Evolutionary conservation across 169 alveolate genomes (phyloP).

Genomic region (Plasmodium yoelii): DNA sequence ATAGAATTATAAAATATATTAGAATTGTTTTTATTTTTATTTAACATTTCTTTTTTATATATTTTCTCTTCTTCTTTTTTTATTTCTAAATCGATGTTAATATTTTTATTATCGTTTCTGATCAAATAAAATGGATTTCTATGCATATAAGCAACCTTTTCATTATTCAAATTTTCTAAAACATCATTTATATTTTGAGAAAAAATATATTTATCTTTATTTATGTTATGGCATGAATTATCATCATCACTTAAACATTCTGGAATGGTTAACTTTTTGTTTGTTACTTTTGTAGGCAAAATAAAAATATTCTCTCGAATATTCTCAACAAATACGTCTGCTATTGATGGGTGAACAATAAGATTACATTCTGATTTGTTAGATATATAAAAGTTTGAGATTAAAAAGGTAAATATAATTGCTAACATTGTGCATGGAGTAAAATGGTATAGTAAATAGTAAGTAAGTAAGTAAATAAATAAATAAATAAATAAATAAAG

Average conservation of each 20-base stretch:
- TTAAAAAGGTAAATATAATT: background rate
- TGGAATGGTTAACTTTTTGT: constrained; percentile 20
- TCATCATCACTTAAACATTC: constrained; percentile 37
- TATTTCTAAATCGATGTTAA: background rate
- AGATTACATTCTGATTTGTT: constrained; percentile 9
- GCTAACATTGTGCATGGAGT: constrained; percentile 8
- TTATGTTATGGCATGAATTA: constrained; percentile 26
- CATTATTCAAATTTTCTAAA: background rate
- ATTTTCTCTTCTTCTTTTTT: background rate
- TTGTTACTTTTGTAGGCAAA: constrained; percentile 30
- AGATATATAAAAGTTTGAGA: background rate
- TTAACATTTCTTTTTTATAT: background rate
- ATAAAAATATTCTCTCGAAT: constrained; percentile 27
- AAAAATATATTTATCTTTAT: background rate
- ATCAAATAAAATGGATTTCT: constrained; percentile 20
- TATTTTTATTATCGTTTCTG: background rate
- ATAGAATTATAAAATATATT: constrained; percentile 7
- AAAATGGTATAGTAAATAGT: no score
- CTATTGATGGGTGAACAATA: constrained; percentile 36
- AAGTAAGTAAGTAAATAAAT: no score
- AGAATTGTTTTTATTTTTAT: background rate
- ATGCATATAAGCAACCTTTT: constrained; percentile 16
- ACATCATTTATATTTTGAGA: background rate
- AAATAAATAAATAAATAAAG: no score
- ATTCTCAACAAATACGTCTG: constrained; percentile 51